phyloP scores from a whole-genome alignment of 441 rosid genomes.

The Eruca vesicaria region DNA sequence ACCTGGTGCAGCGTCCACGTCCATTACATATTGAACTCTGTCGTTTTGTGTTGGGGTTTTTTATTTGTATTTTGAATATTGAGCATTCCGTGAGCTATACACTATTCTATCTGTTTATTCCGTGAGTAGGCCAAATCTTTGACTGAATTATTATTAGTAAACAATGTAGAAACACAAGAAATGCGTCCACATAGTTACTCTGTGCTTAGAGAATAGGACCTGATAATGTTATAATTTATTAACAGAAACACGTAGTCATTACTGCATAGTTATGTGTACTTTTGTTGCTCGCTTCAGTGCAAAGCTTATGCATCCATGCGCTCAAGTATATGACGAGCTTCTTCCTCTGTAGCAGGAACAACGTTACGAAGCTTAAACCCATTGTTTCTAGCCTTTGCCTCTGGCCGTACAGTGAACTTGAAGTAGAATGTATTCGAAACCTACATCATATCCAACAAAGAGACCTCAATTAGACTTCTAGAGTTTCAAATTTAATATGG shows the following conservation, averaged over 20 bases:
- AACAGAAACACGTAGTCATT: not conserved
- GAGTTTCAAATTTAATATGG: not conserved
- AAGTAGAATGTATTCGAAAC: constrained; percentile 81
- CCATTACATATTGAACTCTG: not conserved
- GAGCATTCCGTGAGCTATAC: no score
- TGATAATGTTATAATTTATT: no score
- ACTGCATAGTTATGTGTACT: not conserved
- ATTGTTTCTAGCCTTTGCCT: constrained; percentile 58
- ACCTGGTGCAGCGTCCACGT: not conserved
- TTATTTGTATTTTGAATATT: not conserved
- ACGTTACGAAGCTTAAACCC: constrained; percentile 63
- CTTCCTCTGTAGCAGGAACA: constrained; percentile 92
- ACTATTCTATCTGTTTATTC: no score
- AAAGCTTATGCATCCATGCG: constrained; percentile 67
- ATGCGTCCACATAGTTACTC: not conserved
- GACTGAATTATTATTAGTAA: not conserved
- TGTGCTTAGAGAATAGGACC: not conserved
- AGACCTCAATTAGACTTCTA: not conserved
- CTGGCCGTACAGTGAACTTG: constrained; percentile 71
- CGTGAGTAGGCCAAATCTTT: constrained; percentile 5
- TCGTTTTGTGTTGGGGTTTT: not conserved
- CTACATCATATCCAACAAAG: constrained; percentile 37
- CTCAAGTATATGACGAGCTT: constrained; percentile 66
- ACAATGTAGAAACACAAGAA: not conserved
- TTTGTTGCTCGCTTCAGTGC: constrained; percentile 17